phyloP scores from a whole-genome alignment of 2,329 filamentous ascomycete species.

The Trichoderma guizhouense region DNA sequence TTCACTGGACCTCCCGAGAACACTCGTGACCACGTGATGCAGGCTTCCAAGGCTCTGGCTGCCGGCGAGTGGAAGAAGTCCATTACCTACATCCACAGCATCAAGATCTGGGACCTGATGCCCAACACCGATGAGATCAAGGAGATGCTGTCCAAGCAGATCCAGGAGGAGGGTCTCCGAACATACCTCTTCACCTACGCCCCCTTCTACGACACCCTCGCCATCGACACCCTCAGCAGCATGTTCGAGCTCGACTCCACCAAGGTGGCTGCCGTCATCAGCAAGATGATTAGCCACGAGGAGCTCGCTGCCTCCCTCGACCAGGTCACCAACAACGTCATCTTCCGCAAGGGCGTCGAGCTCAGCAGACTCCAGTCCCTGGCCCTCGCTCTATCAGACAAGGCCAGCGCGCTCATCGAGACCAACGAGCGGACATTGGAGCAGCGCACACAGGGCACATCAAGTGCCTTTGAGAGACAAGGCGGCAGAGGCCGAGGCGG shows the following conservation, averaged over 20 bases:
- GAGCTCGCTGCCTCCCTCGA: conserved; percentile 94
- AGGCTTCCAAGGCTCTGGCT: conserved; percentile 93
- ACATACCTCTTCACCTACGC: conserved; percentile 99
- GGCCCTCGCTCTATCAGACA: conserved; percentile 90
- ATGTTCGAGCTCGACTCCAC: conserved; percentile 94
- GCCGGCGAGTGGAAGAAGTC: conserved; percentile 99
- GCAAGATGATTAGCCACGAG: conserved; percentile 99
- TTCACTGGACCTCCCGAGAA: conserved; percentile 98
- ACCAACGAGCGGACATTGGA: conserved; percentile 96
- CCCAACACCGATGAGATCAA: conserved; percentile 91
- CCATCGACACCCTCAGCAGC: conserved; percentile 74
- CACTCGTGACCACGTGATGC: conserved; percentile 98
- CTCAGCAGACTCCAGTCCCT: conserved; percentile 93
- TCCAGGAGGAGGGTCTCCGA: conserved; percentile 95
- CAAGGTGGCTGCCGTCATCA: conserved; percentile 93
- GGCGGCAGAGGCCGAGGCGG: conserved; percentile 72
- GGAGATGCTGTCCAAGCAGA: conserved; percentile 94
- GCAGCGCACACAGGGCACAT: conserved; percentile 92
- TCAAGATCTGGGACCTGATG: conserved; percentile 99
- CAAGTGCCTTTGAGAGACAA: conserved; percentile 92
- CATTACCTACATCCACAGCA: conserved; percentile 87
- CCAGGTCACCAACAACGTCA: conserved; percentile 94
- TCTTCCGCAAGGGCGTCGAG: conserved; percentile 99
- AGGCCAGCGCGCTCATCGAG: conserved; percentile 94
- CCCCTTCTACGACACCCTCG: conserved; percentile 96